Evolutionary conservation across 2,329 filamentous ascomycete species (phyloP).

Genomic region (Helicocarpus griseus): DNA sequence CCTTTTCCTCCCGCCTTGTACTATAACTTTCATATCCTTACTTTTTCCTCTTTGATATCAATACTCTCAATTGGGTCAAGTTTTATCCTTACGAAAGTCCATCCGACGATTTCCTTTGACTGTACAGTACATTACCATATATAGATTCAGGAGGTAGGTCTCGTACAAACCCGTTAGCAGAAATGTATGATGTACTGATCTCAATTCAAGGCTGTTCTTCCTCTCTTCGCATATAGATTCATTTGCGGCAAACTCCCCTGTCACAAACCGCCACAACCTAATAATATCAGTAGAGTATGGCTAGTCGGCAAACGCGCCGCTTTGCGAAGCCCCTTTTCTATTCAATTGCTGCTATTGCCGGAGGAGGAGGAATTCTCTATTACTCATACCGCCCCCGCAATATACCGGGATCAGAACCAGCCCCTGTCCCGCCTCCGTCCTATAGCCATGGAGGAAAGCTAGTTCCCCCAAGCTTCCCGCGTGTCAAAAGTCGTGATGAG

Average conservation of each 20-base stretch:
- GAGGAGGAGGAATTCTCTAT: conserved; percentile 50
- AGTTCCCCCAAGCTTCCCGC: conserved; percentile 42
- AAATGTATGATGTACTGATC: background rate
- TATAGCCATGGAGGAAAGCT: conserved; percentile 52
- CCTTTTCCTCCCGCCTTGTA: background rate
- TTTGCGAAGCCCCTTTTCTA: conserved; percentile 51
- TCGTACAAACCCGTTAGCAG: too few relatives aligned
- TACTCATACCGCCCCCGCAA: conserved; percentile 54
- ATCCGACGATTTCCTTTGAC: too few relatives aligned
- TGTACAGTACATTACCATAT: too few relatives aligned
- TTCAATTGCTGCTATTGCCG: conserved; percentile 44
- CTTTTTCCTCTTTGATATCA: background rate
- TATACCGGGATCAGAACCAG: conserved; percentile 53
- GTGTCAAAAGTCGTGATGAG: conserved; percentile 40
- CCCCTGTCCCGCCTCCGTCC: conserved; percentile 53
- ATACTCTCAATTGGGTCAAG: too few relatives aligned
- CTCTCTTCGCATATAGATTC: background rate
- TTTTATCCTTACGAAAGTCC: too few relatives aligned
- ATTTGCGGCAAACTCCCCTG: background rate
- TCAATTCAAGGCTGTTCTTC: background rate
- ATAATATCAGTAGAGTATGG: conserved; percentile 20
- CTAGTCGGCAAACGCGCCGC: conserved; percentile 35
- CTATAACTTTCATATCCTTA: too few relatives aligned
- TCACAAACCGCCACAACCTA: background rate
- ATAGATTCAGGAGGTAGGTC: too few relatives aligned